Percentiles rank a stretch among this genome's conserved stretches.
Evolutionary conservation across 805 yeast genomes (phyloP).

Genomic region (Dipodascus geniculatus): DNA sequence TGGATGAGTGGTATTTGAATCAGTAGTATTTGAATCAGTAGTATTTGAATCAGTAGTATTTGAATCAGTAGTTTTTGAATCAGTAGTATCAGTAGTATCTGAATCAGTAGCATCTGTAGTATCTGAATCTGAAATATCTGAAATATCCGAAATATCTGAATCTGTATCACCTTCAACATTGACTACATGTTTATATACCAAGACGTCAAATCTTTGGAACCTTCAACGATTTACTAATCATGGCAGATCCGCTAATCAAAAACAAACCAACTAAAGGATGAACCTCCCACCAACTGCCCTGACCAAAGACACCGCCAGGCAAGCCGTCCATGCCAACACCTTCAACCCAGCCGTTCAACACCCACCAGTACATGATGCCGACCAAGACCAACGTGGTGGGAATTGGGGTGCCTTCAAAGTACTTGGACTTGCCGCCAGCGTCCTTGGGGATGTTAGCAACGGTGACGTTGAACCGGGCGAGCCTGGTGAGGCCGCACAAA

Average conservation of each 20-base stretch:
- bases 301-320: slow-evolving; percentile 54
- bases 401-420: slow-evolving; percentile 93
- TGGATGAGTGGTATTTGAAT: no score
- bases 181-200: no score
- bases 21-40: no score
- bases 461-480: slow-evolving; percentile 92
- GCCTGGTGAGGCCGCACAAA: slow-evolving; percentile 82
- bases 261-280: slow-evolving; percentile 61
- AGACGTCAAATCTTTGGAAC: slow-evolving; percentile 83
- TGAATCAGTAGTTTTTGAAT: no score
- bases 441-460: slow-evolving; percentile 91
- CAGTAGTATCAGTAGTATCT: no score
- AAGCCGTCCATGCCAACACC: slow-evolving; percentile 26
- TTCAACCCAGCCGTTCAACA: slow-evolving; percentile 33
- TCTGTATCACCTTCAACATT: no score
- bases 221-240: slow-evolving; percentile 81
- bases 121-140: no score
- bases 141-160: no score
- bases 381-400: slow-evolving; percentile 80
- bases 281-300: slow-evolving; percentile 51
- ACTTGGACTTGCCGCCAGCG: slow-evolving; percentile 71
- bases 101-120: no score
- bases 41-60: no score
- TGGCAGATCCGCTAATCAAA: slow-evolving; percentile 73
- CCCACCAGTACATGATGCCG: slow-evolving; percentile 55